These are phyloP conservation scores for Zymoseptoria crescenta DNA, from an alignment of 2,329 filamentous ascomycete species.

Conservation along the genomic window DNA sequence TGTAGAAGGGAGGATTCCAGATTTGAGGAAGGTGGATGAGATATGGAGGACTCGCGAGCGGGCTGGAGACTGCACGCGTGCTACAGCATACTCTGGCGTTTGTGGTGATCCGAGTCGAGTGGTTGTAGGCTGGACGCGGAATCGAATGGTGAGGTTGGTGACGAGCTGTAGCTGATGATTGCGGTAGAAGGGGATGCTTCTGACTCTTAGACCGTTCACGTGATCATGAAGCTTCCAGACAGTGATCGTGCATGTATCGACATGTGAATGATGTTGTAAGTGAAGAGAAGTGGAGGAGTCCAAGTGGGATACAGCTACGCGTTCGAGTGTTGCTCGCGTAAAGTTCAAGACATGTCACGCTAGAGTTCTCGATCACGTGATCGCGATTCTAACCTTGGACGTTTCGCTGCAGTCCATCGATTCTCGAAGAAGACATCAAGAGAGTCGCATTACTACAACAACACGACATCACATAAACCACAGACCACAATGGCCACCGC, in stretches of 20 bases:
- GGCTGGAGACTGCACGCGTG: constrained; percentile 20
- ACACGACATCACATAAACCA: background rate
- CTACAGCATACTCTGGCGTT: constrained; percentile 23
- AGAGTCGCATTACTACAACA: constrained; percentile 1
- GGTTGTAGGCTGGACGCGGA: background rate
- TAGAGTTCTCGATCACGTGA: no score
- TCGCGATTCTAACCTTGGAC: no score
- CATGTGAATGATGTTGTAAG: constrained; percentile 2
- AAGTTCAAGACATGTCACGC: background rate
- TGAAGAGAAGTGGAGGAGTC: background rate
- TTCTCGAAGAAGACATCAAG: background rate
- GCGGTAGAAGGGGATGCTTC: background rate
- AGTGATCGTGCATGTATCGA: background rate
- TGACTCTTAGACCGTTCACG: background rate
- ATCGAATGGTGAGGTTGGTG: background rate
- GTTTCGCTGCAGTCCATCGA: no score
- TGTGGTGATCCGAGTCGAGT: background rate
- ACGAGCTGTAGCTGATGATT: background rate
- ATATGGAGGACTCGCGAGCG: constrained; percentile 15
- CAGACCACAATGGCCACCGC: constrained; percentile 20
- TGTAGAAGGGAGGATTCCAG: constrained; percentile 13
- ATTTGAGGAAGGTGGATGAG: constrained; percentile 3
- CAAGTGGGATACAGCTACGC: background rate
- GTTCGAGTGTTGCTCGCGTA: background rate
- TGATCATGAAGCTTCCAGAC: background rate